phyloP scores from a whole-genome alignment of 352 stramenopile genomes.

The Phytopythium aichiense region DNA sequence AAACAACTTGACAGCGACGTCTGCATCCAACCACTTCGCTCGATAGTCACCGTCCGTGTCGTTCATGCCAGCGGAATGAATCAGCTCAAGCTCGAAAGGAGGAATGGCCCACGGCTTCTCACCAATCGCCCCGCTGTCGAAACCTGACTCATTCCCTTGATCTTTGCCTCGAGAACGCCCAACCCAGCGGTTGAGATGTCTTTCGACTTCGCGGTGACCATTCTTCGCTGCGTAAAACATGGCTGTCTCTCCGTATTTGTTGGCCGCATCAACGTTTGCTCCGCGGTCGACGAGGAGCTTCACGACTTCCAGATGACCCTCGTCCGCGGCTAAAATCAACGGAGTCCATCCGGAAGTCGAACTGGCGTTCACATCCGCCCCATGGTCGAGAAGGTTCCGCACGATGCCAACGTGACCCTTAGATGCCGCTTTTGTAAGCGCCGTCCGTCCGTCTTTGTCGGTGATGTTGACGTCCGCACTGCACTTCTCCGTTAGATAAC shows the following conservation, averaged over 20 bases:
- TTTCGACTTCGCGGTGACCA: neutral
- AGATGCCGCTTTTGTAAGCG: neutral
- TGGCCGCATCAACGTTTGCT: neutral
- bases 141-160: neutral
- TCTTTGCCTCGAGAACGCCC: neutral
- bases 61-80: neutral
- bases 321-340: neutral
- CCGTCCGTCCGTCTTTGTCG: neutral
- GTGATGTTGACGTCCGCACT: neutral
- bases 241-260: neutral
- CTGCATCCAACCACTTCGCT: constrained; percentile 14
- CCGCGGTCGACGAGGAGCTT: neutral
- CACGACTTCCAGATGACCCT: neutral
- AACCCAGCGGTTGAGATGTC: neutral
- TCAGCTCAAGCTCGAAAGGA: neutral
- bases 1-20: constrained; percentile 12
- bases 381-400: neutral
- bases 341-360: neutral
- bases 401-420: neutral
- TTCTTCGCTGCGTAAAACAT: neutral
- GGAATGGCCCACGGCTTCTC: neutral
- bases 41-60: constrained; percentile 5
- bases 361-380: neutral
- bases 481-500: neutral
- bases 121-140: neutral